These are phyloP conservation scores for Juncus effusus DNA, from an alignment of 176 grass and related monocot genomes.

Conservation along the genomic window DNA sequence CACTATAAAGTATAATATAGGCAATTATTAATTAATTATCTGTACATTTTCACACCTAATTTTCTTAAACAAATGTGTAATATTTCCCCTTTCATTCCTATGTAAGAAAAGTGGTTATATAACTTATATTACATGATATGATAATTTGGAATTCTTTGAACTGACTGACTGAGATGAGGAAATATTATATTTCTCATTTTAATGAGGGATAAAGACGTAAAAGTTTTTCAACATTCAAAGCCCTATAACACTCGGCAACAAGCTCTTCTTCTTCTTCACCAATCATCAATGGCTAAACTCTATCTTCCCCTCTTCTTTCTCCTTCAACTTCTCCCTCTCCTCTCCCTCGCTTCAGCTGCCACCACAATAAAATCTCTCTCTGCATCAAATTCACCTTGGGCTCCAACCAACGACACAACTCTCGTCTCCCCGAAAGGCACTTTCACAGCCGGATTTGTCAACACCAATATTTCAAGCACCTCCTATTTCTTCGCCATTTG, in stretches of 20 bases:
- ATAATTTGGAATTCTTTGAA: too few relatives aligned
- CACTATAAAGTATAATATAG: too few relatives aligned
- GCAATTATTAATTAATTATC: too few relatives aligned
- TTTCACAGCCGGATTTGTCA: slow-evolving; percentile 63
- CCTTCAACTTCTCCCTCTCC: slow-evolving; percentile 20
- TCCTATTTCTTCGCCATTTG: slow-evolving; percentile 56
- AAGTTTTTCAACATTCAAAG: neutral
- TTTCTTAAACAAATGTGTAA: too few relatives aligned
- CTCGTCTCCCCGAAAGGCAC: slow-evolving; percentile 31
- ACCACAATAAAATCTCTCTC: slow-evolving; percentile 27
- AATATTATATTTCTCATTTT: too few relatives aligned
- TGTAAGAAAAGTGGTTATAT: too few relatives aligned
- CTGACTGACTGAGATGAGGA: too few relatives aligned
- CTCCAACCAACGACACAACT: slow-evolving; percentile 26
- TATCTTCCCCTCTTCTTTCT: neutral
- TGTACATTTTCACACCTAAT: too few relatives aligned
- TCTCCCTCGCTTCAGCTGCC: slow-evolving; percentile 1
- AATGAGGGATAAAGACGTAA: neutral
- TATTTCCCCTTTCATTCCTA: too few relatives aligned
- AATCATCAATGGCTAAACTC: neutral
- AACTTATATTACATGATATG: too few relatives aligned
- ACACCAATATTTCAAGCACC: neutral
- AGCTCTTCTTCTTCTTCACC: slow-evolving; percentile 15
- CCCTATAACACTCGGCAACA: neutral
- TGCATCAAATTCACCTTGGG: slow-evolving; percentile 35